Conservation (phyloP, 1,139 yeast genomes). For the Sugiyamaella novakii region DNA sequence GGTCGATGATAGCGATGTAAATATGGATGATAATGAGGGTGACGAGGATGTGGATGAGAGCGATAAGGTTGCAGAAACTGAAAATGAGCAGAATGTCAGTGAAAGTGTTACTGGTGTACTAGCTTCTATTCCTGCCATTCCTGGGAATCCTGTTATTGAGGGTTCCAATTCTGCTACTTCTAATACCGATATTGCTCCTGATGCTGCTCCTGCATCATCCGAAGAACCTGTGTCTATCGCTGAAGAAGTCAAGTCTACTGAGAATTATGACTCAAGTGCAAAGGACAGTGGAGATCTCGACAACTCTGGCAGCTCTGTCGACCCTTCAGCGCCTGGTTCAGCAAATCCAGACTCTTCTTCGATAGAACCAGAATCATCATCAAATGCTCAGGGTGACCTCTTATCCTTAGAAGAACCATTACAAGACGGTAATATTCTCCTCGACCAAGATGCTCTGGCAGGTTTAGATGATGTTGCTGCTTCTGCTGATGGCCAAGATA, state of each 20-base stretch:
- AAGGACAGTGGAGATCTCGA: neutral
- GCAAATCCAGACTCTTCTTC: neutral
- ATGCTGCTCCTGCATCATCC: slow-evolving; percentile 8
- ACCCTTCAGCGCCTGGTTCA: neutral
- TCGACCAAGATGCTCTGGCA: slow-evolving; percentile 24
- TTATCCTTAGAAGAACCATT: slow-evolving; percentile 4
- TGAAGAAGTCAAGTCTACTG: slow-evolving; percentile 6
- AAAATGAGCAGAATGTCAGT: neutral
- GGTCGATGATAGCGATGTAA: neutral
- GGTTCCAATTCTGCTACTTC: neutral
- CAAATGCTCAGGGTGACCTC: neutral
- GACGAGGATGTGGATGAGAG: slow-evolving; percentile 9
- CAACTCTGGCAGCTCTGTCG: neutral
- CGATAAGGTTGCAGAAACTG: slow-evolving; percentile 4
- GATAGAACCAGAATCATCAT: neutral
- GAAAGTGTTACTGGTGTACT: neutral
- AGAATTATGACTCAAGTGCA: neutral
- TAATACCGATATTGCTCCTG: neutral
- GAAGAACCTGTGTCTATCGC: slow-evolving; percentile 16
- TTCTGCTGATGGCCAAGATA: slow-evolving; percentile 16
- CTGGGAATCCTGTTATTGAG: neutral
- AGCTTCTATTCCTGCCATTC: neutral
- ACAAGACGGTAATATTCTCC: slow-evolving; percentile 20
- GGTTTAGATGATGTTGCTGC: slow-evolving; percentile 11
- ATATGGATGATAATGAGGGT: slow-evolving; percentile 12